Base-by-base conservation (phyloP, 495 filamentous ascomycete species). In the Penicillium coffeae region DNA sequence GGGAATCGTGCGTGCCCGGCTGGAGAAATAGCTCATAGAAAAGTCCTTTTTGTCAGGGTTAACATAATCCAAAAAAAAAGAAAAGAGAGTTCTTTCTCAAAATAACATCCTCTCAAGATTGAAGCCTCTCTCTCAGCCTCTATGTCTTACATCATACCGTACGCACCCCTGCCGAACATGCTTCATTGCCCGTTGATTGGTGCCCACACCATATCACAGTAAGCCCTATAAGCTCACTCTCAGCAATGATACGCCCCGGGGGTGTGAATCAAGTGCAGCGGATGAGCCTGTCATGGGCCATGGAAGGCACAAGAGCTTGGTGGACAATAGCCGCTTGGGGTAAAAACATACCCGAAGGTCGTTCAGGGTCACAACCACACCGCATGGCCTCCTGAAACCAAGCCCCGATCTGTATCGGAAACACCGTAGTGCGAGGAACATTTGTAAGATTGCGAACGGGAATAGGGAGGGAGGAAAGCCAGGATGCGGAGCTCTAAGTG, bases 361-460 rank as follows among this genome's bases (percentile, higher is more conserved):
- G 48, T 55, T 57, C 56, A 53, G 36, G 42, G 53, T 52, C 42
- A 51, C 50, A 62, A 25, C 43, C 40, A 36, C 16, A 38, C 45
- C 43, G 34, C 46, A 48, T 48, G 53, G 45, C 42, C 41, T 27
- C 38, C 50, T 46, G 47, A 52, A 21, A 44, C 30, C 27, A 19
- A 59, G 54, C 45, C 54, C 40, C 38, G 18, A 8, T 13, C 38
- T 27, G 21, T 18, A 37, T 21, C 39, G 45, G 25, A 48, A 21
- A 36, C 16, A 44, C 40, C 45, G 16, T 25, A 18, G 18, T 43
- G 43, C 40, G 36, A 45, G 41, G 37, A 21, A 41, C 43, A 20
- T 45, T 45, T 48, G 30, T 44, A 34, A 41, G 35, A 42, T 37
- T 36, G 46, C 39, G 50, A 42, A 54, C 52, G 51, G 37, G 48